Evolutionary conservation across 1,284 basidiomycete genomes (phyloP).

Genomic region (Tilletiaria anomala): DNA sequence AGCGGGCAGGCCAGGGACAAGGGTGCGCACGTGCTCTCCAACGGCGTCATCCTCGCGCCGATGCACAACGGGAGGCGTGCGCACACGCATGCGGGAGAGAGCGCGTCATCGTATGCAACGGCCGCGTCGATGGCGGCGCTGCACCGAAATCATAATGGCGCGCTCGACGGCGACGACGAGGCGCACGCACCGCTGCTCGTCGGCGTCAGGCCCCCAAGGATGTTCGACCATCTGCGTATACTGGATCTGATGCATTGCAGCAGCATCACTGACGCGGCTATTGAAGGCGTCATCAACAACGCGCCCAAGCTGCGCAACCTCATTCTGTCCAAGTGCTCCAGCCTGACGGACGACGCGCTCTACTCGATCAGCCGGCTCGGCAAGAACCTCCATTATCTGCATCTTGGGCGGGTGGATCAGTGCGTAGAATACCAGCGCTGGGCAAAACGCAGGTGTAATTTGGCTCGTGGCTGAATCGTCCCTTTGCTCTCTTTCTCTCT

Average conservation of each 20-base stretch:
- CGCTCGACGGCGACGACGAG: background rate
- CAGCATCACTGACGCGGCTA: conserved; percentile 67
- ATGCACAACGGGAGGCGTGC: too few relatives aligned
- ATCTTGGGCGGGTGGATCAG: conserved; percentile 72
- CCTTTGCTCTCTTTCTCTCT: background rate
- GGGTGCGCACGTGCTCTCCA: background rate
- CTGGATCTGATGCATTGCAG: conserved; percentile 60
- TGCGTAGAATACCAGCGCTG: too few relatives aligned
- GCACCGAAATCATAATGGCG: conserved; percentile 22
- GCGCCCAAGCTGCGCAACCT: conserved; percentile 83
- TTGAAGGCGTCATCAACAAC: conserved; percentile 75
- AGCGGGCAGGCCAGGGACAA: background rate
- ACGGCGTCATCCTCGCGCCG: conserved; percentile 1
- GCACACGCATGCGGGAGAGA: too few relatives aligned
- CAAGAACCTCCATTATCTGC: conserved; percentile 83
- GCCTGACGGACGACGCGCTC: conserved; percentile 71
- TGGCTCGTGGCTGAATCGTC: background rate
- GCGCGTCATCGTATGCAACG: too few relatives aligned
- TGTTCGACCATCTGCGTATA: conserved; percentile 35
- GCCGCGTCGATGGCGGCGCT: conserved; percentile 3
- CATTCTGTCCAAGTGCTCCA: conserved; percentile 75
- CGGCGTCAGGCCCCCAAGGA: background rate
- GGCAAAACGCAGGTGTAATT: background rate
- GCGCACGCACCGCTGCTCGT: background rate
- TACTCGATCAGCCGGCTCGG: conserved; percentile 75